phyloP scores from a whole-genome alignment of 805 yeast genomes.

The Kodamaea nitidulidarum region DNA sequence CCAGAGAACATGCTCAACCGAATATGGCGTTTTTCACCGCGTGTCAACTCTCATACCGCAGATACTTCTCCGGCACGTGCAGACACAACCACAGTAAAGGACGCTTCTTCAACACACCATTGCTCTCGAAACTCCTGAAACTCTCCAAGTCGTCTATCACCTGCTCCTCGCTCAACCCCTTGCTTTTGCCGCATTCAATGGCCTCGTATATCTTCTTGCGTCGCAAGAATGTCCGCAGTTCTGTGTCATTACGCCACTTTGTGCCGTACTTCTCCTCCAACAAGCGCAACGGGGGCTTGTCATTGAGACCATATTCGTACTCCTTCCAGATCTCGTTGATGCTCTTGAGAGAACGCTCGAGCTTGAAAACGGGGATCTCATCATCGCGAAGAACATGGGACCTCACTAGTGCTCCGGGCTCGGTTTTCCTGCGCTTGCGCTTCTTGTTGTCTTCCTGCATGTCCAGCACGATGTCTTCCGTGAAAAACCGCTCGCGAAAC shows the following conservation, averaged over 20 bases:
- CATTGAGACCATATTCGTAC: conserved; percentile 48
- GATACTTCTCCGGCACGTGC: conserved; percentile 14
- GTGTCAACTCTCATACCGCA: conserved; percentile 3
- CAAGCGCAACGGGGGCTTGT: conserved; percentile 49
- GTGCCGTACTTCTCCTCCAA: conserved; percentile 48
- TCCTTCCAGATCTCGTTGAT: conserved; percentile 51
- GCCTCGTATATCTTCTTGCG: conserved; percentile 53
- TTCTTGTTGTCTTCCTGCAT: conserved; percentile 5
- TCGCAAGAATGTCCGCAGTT: conserved; percentile 49
- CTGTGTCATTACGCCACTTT: conserved; percentile 55
- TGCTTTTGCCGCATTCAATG: conserved; percentile 45
- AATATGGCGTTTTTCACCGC: too few relatives aligned
- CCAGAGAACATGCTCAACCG: too few relatives aligned
- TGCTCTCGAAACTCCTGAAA: conserved; percentile 37
- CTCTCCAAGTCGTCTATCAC: conserved; percentile 47
- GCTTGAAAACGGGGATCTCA: conserved; percentile 9
- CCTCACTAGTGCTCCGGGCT: too few relatives aligned
- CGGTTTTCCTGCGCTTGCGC: conserved; percentile 3
- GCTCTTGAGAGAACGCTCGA: conserved; percentile 14
- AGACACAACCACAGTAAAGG: conserved; percentile 16
- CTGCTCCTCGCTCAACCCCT: conserved; percentile 41
- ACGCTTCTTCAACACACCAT: conserved; percentile 34
- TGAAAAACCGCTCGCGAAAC: conserved; percentile 5
- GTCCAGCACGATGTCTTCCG: conserved; percentile 7
- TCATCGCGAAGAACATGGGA: conserved; percentile 2